These are phyloP conservation scores for Aspergillus quadrilineatus DNA, from an alignment of 2,329 filamentous ascomycete genomes.

Conservation along the genomic window DNA sequence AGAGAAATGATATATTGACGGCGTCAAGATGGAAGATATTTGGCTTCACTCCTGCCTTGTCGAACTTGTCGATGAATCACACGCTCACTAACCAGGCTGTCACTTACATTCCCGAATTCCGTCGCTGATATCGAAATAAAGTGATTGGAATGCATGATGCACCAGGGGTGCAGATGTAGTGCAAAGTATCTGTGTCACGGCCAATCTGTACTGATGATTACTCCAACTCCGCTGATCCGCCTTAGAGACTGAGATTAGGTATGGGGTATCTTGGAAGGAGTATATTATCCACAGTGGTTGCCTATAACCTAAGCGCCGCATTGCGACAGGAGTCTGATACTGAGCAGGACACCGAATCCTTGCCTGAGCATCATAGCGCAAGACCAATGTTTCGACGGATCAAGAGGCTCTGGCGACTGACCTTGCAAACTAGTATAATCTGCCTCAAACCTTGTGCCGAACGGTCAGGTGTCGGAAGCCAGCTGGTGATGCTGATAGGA, in stretches of 20 bases:
- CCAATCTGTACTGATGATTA: background rate
- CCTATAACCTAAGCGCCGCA: too few species aligned
- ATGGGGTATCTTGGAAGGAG: too few species aligned
- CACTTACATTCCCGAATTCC: background rate
- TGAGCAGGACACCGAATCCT: background rate
- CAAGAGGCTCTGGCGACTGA: conserved; percentile 4
- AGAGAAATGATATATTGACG: background rate
- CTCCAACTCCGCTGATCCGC: background rate
- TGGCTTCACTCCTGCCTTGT: too few species aligned
- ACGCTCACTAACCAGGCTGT: background rate
- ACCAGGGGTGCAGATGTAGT: background rate
- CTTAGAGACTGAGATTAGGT: too few species aligned
- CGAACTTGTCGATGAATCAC: background rate
- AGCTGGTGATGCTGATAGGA: conserved; percentile 18
- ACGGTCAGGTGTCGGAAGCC: conserved; percentile 6
- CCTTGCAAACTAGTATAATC: background rate
- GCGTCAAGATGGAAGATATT: background rate
- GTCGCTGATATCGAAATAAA: background rate
- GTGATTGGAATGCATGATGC: background rate
- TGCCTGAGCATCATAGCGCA: background rate
- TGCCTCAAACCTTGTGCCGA: background rate
- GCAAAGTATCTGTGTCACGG: background rate
- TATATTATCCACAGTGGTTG: too few species aligned
- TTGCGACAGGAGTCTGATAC: background rate
- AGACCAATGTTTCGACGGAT: background rate